Percentiles rank a stretch among this genome's conserved stretches.
Evolutionary conservation across 345 rosid genomes (phyloP).

Genomic region (Melaleuca quinquenervia): DNA sequence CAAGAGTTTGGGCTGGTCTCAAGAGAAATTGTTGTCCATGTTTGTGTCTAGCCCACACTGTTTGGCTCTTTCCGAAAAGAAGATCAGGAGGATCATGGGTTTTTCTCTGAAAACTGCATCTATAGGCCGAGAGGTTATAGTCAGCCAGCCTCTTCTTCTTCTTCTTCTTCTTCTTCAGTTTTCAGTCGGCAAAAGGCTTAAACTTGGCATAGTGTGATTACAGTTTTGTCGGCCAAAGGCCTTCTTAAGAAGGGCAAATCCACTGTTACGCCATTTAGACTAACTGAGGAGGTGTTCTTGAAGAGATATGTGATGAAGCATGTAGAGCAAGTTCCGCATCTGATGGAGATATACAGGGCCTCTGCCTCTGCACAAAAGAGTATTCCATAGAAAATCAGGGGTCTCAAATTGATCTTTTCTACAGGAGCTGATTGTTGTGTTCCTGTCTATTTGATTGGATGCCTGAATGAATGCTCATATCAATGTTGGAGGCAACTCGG

Average conservation of each 20-base stretch:
- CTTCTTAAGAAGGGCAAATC: not conserved
- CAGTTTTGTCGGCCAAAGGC: slow-evolving; percentile 9
- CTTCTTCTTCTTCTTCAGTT: slow-evolving; percentile 1
- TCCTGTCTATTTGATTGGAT: no score
- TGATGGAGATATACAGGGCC: slow-evolving; percentile 7
- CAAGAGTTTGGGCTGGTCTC: slow-evolving; percentile 17
- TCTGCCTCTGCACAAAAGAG: not conserved
- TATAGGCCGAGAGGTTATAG: not conserved
- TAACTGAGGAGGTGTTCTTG: slow-evolving; percentile 6
- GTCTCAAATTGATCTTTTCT: no score
- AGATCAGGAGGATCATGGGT: not conserved
- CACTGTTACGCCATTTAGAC: not conserved
- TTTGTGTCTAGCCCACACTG: slow-evolving; percentile 2
- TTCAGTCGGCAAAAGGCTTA: slow-evolving; percentile 5
- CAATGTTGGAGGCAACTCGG: no score
- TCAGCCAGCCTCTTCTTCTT: slow-evolving; percentile 2
- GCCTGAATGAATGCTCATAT: no score
- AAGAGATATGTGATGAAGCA: slow-evolving; percentile 2
- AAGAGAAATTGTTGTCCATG: slow-evolving; percentile 4
- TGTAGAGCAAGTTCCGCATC: not conserved
- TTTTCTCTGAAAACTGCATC: slow-evolving; percentile 3
- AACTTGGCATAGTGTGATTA: slow-evolving; percentile 8
- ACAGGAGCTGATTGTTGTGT: no score
- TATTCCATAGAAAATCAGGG: no score
- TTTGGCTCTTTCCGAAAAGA: slow-evolving; percentile 2